Conservation (phyloP, 73 alveolate species). For the Tetrahymena borealis region DNA sequence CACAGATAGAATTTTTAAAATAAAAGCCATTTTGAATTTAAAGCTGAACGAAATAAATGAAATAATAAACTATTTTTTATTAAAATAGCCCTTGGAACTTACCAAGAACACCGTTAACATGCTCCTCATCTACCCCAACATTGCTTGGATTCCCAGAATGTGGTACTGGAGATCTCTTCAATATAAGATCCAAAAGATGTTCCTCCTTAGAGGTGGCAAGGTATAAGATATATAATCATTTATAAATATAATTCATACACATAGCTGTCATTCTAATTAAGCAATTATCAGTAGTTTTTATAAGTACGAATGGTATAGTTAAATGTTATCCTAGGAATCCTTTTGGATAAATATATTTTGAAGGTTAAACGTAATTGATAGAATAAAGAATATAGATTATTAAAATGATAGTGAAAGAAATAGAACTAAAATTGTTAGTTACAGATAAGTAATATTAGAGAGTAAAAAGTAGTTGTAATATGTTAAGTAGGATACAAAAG, state of each 20-base stretch:
- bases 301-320: background rate
- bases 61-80: background rate
- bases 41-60: background rate
- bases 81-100: conserved; percentile 22
- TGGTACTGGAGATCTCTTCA: conserved; percentile 71
- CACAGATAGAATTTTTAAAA: no score
- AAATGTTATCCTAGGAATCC: background rate
- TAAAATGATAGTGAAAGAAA: no score
- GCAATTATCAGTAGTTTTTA: background rate
- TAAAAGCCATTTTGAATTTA: no score
- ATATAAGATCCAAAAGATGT: conserved; percentile 65
- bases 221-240: background rate
- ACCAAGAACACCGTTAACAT: conserved; percentile 58
- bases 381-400: no score
- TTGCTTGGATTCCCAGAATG: conserved; percentile 73
- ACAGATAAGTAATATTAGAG: no score
- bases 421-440: no score
- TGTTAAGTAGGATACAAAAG: no score
- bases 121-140: conserved; percentile 43
- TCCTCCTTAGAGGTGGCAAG: conserved; percentile 82
- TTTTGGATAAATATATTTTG: no score
- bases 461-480: no score
- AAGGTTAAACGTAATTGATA: no score
- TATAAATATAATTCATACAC: background rate
- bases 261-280: background rate